These are phyloP conservation scores for Penicillium diatomitis DNA, from an alignment of 495 filamentous ascomycete species.

Conservation along the genomic window DNA sequence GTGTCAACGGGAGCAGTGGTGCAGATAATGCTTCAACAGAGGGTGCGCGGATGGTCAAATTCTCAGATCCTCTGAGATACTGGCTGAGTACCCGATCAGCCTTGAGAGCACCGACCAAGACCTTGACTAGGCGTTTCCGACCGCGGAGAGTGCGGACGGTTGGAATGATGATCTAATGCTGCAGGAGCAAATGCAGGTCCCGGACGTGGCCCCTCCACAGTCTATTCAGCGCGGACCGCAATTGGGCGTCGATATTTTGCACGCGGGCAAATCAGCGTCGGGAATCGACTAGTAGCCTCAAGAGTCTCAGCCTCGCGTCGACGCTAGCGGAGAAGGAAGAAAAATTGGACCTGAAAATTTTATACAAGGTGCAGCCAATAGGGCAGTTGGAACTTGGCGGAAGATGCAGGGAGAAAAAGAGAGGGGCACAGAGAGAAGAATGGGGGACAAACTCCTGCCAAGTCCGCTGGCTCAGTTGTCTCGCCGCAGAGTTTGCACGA, in stretches of 20 bases:
- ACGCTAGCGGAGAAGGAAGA: conserved; percentile 1
- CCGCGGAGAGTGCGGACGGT: background rate
- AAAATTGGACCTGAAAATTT: conserved; percentile 3
- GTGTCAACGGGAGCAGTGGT: too few relatives aligned
- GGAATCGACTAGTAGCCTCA: background rate
- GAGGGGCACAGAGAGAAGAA: background rate
- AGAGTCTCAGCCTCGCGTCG: background rate
- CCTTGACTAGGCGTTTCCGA: background rate
- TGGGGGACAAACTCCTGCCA: background rate
- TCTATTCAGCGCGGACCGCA: conserved; percentile 9
- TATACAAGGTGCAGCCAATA: background rate
- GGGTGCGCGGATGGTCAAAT: background rate
- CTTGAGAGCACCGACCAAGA: background rate
- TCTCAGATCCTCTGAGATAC: background rate
- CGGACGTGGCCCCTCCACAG: background rate
- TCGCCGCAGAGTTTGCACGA: too few relatives aligned
- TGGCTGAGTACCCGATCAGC: background rate
- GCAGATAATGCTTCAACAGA: too few relatives aligned
- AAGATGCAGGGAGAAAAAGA: too few relatives aligned
- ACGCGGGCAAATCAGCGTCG: conserved; percentile 13
- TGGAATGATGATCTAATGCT: background rate
- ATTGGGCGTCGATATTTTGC: conserved; percentile 13
- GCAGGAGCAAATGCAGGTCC: conserved; percentile 3
- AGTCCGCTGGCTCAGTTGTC: too few relatives aligned
- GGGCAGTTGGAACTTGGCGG: background rate